Percentiles rank a stretch among this genome's conserved stretches.
These are phyloP conservation scores for Penicillium sp. DNA, from an alignment of 2,329 filamentous ascomycete genomes.

Conservation along the genomic window DNA sequence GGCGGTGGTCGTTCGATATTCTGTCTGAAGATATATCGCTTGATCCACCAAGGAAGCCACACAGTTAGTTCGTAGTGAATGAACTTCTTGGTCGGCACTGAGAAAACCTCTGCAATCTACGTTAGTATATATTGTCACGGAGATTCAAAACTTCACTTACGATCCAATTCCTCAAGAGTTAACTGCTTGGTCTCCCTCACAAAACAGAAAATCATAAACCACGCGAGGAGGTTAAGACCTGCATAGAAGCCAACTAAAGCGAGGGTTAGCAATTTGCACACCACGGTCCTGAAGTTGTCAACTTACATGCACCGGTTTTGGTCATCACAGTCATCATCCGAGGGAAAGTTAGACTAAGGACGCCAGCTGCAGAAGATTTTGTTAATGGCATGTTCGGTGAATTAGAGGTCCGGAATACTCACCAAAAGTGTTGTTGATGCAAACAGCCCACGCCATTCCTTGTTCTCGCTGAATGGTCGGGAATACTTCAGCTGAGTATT, in stretches of 20 bases:
- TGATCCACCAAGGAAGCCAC: constrained; percentile 59
- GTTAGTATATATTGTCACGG: constrained; percentile 28
- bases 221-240: constrained; percentile 57
- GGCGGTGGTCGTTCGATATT: constrained; percentile 30
- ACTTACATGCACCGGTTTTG: constrained; percentile 55
- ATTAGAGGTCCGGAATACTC: neutral
- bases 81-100: constrained; percentile 56
- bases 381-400: constrained; percentile 14
- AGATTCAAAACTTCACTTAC: constrained; percentile 4
- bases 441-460: constrained; percentile 30
- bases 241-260: constrained; percentile 43
- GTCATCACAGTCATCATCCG: constrained; percentile 46
- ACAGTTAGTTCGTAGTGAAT: constrained; percentile 55
- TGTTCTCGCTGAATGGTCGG: constrained; percentile 51
- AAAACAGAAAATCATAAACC: constrained; percentile 62
- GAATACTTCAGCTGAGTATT: constrained; percentile 55
- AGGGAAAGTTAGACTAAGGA: constrained; percentile 49
- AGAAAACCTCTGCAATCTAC: constrained; percentile 55
- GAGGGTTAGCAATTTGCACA: constrained; percentile 22
- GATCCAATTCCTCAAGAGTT: constrained; percentile 38
- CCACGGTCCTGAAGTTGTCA: no score
- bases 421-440: constrained; percentile 30
- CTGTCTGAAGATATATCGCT: constrained; percentile 54
- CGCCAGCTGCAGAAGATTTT: constrained; percentile 34
- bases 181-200: constrained; percentile 54